Base-by-base conservation (phyloP, 2,329 filamentous ascomycete species). In the Diaporthe vexans region DNA sequence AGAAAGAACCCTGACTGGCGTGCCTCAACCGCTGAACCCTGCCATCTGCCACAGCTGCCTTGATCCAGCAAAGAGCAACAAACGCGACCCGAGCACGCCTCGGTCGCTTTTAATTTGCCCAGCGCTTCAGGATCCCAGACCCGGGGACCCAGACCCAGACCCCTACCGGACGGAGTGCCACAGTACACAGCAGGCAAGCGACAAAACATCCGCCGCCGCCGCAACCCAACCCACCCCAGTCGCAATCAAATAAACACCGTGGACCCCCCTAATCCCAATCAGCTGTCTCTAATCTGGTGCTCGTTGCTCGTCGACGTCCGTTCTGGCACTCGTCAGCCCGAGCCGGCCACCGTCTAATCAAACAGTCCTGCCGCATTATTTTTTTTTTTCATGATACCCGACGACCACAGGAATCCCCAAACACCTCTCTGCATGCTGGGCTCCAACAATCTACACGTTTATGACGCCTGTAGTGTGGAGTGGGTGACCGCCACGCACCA, bases 391-490 rank as follows among this genome's bases (percentile, higher is more conserved):
- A 54, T 72, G 56, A 33, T 51, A 56, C n/a, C 54, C 54, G 70
- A 48, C 71, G 48, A 46, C 70, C 46, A 51, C 72, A 43, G 46
- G 43, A 58, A 58, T 15, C 11, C 58, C 35, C 19, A 48, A 48
- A 48, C 1, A 9, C 21, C 35, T 35, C n/a, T 71, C 33, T 57
- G 67, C 56, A 72, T 63, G 61, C 61, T 37, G 33, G 33, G 33
- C 21, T 35, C 51, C 71, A n/a, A 63, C 37, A 24, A 51, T 46
- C 37, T 48, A 15, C 58, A 56, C 59, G 13, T 73, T 68, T 73
- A 74, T 73, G 73, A 56, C 70, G 73, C 52, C 69, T 54, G 69
- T 54, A 35, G 73, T 69, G 73, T 68, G 58, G 52, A 74, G 70
- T 72, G 70, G 73, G 73, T 73, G 59, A 48, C 43, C 52, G 71